phyloP scores from a whole-genome alignment of 495 filamentous ascomycete species.

The Viridothelium virens region DNA sequence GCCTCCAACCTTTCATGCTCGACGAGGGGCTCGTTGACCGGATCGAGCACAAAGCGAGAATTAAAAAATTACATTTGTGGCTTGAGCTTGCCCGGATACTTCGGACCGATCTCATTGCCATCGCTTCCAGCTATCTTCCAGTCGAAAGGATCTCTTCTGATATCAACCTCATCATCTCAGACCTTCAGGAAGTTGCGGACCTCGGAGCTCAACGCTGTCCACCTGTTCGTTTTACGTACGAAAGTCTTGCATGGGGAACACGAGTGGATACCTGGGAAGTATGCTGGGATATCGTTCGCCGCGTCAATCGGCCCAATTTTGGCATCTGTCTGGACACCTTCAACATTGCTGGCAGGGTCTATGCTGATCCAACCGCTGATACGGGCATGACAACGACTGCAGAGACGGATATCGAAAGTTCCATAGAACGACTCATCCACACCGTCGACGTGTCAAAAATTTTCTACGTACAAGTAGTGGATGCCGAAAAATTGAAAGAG shows the following conservation, averaged over 20 bases:
- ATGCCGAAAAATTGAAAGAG: constrained; percentile 55
- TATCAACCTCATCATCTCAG: constrained; percentile 50
- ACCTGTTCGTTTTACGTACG: constrained; percentile 66
- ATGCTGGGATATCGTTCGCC: constrained; percentile 59
- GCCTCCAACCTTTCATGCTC: constrained; percentile 71
- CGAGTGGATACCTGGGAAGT: constrained; percentile 64
- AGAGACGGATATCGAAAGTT: constrained; percentile 48
- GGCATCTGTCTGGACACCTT: constrained; percentile 75
- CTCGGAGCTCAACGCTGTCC: constrained; percentile 47
- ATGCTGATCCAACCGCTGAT: constrained; percentile 55
- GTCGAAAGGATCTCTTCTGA: constrained; percentile 51
- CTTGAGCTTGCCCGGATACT: constrained; percentile 57
- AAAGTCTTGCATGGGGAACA: constrained; percentile 68
- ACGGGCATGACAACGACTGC: constrained; percentile 51
- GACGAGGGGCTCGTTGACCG: constrained; percentile 70
- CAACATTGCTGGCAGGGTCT: constrained; percentile 69
- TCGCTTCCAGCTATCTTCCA: constrained; percentile 65
- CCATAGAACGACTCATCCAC: constrained; percentile 48
- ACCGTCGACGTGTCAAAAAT: constrained; percentile 60
- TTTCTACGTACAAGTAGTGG: constrained; percentile 73
- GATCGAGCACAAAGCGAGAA: constrained; percentile 45
- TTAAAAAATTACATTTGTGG: constrained; percentile 62
- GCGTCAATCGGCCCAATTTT: constrained; percentile 63
- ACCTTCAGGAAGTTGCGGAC: constrained; percentile 59
- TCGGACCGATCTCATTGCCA: constrained; percentile 61